A percentile compares a stretch with the other conserved stretches of the same genome.
These are phyloP conservation scores for Solanum medicagineum DNA, from an alignment of 257 asterid species.

Conservation along the genomic window DNA sequence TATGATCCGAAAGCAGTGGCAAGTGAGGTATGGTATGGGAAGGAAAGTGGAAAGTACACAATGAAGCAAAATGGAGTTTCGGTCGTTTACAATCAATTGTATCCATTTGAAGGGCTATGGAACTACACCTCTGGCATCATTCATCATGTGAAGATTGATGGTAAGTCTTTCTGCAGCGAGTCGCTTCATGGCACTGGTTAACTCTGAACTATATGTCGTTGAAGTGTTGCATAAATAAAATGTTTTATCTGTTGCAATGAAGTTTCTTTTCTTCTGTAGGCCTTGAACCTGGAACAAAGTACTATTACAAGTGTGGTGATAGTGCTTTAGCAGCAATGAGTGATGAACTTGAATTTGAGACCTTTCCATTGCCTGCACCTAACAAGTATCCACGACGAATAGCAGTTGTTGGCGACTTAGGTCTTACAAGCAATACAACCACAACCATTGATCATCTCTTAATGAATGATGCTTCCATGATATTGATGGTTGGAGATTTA, in stretches of 20 bases:
- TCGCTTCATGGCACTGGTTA: neutral
- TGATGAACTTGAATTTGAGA: constrained; percentile 40
- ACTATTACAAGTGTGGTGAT: constrained; percentile 83
- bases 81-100: constrained; percentile 53
- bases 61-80: constrained; percentile 44
- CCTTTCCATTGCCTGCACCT: constrained; percentile 52
- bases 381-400: constrained; percentile 50
- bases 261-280: constrained; percentile 22
- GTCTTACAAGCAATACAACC: constrained; percentile 64
- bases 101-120: constrained; percentile 74
- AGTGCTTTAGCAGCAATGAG: constrained; percentile 61
- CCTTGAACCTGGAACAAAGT: constrained; percentile 57
- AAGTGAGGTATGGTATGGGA: constrained; percentile 80
- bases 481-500: constrained; percentile 69
- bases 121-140: constrained; percentile 78
- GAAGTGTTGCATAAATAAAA: neutral
- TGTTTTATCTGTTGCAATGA: neutral
- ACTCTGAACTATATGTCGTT: neutral
- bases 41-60: constrained; percentile 35
- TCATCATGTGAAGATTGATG: constrained; percentile 70
- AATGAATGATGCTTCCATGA: constrained; percentile 47
- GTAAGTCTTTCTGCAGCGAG: constrained; percentile 20
- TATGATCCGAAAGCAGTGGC: constrained; percentile 49
- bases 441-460: constrained; percentile 68
- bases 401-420: constrained; percentile 76